Percentiles rank a stretch among this genome's conserved stretches.
These are phyloP conservation scores for Platanthera zijinensis DNA, from an alignment of 106 monocot species.

Conservation along the genomic window DNA sequence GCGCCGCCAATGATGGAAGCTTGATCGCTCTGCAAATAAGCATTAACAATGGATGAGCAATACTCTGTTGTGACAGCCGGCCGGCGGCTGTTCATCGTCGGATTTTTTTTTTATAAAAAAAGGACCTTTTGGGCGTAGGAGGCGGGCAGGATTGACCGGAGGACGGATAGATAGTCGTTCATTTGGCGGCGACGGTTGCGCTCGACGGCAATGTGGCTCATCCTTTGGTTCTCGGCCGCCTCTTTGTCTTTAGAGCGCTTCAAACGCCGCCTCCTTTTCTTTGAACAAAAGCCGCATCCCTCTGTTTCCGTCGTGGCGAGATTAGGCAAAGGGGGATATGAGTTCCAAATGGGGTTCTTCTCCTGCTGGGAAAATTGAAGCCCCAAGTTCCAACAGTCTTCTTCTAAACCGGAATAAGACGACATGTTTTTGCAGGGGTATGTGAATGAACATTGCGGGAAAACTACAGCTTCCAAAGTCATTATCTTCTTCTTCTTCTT, in stretches of 20 bases:
- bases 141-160: conserved; percentile 50
- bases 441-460: conserved; percentile 7
- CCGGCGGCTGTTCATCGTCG: no score
- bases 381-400: neutral
- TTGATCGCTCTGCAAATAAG: conserved; percentile 33
- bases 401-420: neutral
- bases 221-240: conserved; percentile 60
- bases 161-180: conserved; percentile 44
- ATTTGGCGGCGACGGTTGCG: conserved; percentile 54
- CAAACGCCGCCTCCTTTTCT: conserved; percentile 25
- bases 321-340: neutral
- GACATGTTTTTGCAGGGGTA: neutral
- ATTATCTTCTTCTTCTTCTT: conserved; percentile 4
- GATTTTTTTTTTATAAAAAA: neutral
- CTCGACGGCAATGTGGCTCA: conserved; percentile 63
- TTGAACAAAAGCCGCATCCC: neutral
- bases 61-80: neutral
- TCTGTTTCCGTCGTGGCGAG: neutral
- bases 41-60: neutral
- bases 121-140: conserved; percentile 42
- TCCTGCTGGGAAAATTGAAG: neutral
- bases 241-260: conserved; percentile 50
- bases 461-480: conserved; percentile 22
- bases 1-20: conserved; percentile 63
- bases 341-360: neutral